phyloP scores from a whole-genome alignment of 352 stramenopile species.

The Globisporangium paroecandrum region DNA sequence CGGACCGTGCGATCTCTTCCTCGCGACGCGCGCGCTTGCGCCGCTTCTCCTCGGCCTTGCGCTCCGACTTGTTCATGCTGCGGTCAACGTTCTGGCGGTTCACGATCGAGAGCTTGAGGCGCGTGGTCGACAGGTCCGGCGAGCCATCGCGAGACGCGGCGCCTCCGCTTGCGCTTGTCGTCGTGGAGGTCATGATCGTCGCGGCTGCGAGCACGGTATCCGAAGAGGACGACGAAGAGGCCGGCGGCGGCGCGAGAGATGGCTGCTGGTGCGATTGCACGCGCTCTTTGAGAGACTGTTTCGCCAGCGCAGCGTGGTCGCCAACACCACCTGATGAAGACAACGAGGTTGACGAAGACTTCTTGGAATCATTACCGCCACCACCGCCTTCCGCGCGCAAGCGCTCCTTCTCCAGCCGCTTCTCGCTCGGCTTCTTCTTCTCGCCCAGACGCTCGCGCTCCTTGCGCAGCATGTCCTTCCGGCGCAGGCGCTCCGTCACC shows the following conservation, averaged over 20 bases:
- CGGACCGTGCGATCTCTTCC: conserved; percentile 71
- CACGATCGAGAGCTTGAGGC: conserved; percentile 65
- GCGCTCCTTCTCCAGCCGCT: conserved; percentile 22
- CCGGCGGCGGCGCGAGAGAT: background rate
- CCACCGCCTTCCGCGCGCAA: conserved; percentile 16
- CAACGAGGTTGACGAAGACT: conserved; percentile 5
- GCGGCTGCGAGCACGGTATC: conserved; percentile 9
- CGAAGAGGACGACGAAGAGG: background rate
- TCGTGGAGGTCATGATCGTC: conserved; percentile 1
- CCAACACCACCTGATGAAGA: background rate
- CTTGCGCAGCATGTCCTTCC: conserved; percentile 67
- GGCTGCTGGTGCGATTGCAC: background rate
- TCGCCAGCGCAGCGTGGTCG: background rate
- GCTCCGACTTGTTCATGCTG: conserved; percentile 83
- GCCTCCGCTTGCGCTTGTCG: background rate
- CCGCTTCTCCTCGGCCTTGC: conserved; percentile 82
- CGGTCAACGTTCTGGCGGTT: conserved; percentile 61
- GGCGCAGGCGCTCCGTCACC: conserved; percentile 64
- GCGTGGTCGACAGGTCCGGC: conserved; percentile 39
- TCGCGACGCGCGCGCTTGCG: conserved; percentile 69
- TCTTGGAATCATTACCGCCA: conserved; percentile 31
- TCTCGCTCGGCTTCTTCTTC: conserved; percentile 45
- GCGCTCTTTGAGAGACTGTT: conserved; percentile 6
- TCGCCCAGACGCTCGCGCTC: conserved; percentile 62
- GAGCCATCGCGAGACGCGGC: conserved; percentile 12